Conservation (phyloP, 2,329 filamentous ascomycete genomes). For the Fusarium sp. region DNA sequence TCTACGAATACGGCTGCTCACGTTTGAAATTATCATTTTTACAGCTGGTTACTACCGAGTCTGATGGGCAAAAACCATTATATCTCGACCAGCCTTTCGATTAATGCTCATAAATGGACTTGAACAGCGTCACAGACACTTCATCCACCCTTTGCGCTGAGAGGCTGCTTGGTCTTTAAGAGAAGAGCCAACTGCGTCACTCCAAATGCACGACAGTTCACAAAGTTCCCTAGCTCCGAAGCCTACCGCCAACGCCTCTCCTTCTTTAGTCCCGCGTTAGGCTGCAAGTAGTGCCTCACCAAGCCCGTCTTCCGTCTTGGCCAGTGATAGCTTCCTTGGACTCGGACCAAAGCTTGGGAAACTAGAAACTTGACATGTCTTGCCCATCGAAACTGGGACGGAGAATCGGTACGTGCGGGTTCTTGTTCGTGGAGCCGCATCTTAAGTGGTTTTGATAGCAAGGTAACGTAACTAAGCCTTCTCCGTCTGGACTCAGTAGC, state of each 20-base stretch:
- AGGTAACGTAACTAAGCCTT: background rate
- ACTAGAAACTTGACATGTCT: slow-evolving; percentile 10
- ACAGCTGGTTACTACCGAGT: background rate
- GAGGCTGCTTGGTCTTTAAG: background rate
- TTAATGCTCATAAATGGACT: background rate
- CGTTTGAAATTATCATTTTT: background rate
- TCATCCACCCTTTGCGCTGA: background rate
- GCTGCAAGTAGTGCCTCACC: background rate
- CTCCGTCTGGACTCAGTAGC: background rate
- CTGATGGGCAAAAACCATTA: background rate
- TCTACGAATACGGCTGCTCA: background rate
- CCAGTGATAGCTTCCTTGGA: slow-evolving; percentile 17
- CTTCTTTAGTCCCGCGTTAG: slow-evolving; percentile 27
- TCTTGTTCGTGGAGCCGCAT: slow-evolving; percentile 3
- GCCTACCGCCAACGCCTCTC: slow-evolving; percentile 26
- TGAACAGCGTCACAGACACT: background rate
- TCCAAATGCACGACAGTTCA: slow-evolving; percentile 18
- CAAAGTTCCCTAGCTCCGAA: slow-evolving; percentile 12
- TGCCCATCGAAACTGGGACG: slow-evolving; percentile 10
- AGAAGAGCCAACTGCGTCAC: slow-evolving; percentile 18
- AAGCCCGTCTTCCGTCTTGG: slow-evolving; percentile 15
- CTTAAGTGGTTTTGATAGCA: background rate
- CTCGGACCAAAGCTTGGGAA: slow-evolving; percentile 10
- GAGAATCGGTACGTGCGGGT: slow-evolving; percentile 17
- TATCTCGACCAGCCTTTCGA: background rate